Conservation (phyloP, 1,284 basidiomycete genomes). For the Phlebopus sp. region DNA sequence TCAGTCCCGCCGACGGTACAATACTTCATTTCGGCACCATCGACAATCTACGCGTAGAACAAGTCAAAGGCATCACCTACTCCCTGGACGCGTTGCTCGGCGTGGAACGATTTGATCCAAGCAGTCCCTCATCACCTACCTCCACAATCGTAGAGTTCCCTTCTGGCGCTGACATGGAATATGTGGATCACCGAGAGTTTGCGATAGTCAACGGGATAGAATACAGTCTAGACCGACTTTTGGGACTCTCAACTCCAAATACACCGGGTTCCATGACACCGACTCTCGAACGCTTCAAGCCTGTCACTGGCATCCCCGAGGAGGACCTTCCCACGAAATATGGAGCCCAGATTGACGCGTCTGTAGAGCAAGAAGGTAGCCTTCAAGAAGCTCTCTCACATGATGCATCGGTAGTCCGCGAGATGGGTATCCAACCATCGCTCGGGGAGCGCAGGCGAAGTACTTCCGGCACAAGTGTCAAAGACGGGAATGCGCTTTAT, state of each 20-base stretch:
- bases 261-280: conserved; percentile 24
- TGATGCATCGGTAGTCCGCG: conserved; percentile 63
- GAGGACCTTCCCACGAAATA: conserved; percentile 48
- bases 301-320: conserved; percentile 25
- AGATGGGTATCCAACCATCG: conserved; percentile 57
- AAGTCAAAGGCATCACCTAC: conserved; percentile 98
- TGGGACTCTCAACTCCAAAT: conserved; percentile 44
- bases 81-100: conserved; percentile 92
- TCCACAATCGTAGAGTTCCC: conserved; percentile 42
- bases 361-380: conserved; percentile 54
- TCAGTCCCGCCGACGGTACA: conserved; percentile 92
- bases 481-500: conserved; percentile 79
- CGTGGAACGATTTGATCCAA: conserved; percentile 46
- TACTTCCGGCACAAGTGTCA: conserved; percentile 46
- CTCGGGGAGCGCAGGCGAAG: conserved; percentile 40
- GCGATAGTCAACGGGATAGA: conserved; percentile 97
- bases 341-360: conserved; percentile 63
- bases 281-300: conserved; percentile 20
- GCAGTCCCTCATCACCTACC: conserved; percentile 41
- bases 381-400: conserved; percentile 57
- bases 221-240: conserved; percentile 86
- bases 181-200: conserved; percentile 84
- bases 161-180: conserved; percentile 44
- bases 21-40: conserved; percentile 93
- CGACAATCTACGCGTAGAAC: conserved; percentile 81